phyloP scores from a whole-genome alignment of 2,329 filamentous ascomycete genomes.

The Fusarium sacchari region DNA sequence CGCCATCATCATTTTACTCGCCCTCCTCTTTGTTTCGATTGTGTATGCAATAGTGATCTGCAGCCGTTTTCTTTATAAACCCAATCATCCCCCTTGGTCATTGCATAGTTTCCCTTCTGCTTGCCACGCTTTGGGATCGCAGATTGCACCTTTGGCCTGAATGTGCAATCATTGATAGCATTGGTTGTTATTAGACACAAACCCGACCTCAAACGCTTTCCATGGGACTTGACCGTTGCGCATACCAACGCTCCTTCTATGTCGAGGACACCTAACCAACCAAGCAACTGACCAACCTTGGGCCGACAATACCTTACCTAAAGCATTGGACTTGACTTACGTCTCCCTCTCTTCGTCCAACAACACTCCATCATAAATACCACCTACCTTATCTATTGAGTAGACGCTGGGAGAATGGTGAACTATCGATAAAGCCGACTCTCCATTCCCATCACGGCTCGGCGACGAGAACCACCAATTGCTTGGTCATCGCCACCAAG shows the following conservation, averaged over 20 bases:
- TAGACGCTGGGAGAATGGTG: conserved; percentile 23
- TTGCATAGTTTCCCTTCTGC: background rate
- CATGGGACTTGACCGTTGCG: background rate
- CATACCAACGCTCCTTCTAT: conserved; percentile 22
- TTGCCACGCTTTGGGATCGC: background rate
- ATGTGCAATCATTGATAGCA: background rate
- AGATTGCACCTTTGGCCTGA: background rate
- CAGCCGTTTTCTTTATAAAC: background rate
- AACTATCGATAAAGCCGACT: conserved; percentile 4
- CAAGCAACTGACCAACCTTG: background rate
- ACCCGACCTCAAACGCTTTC: background rate
- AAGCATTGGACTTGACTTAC: background rate
- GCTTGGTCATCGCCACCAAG: background rate
- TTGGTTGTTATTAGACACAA: background rate
- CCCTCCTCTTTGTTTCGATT: conserved; percentile 13
- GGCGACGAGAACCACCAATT: conserved; percentile 2
- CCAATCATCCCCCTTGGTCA: background rate
- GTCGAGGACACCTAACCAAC: background rate
- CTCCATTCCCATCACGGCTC: background rate
- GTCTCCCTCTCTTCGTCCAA: background rate
- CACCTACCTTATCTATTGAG: too few species aligned
- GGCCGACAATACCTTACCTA: too few species aligned
- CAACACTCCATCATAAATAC: background rate
- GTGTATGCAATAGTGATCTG: conserved; percentile 24
- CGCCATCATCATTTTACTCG: conserved; percentile 18